A percentile compares a stretch with the other conserved stretches of the same genome.
Conservation (phyloP, 192 early-diverging fungal genomes). For the Radiomyces spectabilis region DNA sequence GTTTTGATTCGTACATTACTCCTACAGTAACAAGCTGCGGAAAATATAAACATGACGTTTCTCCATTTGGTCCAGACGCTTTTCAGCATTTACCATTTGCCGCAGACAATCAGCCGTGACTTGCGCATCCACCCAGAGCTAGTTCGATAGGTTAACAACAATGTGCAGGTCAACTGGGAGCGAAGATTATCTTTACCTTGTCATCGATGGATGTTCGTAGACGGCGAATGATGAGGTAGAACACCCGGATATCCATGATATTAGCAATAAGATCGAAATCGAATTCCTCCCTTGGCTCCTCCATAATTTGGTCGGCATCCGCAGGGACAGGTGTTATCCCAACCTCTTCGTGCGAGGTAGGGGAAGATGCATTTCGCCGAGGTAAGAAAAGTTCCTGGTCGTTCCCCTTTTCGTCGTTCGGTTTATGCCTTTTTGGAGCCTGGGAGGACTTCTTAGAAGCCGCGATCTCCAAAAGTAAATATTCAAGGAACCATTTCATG, state of each 20-base stretch:
- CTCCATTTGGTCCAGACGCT: neutral
- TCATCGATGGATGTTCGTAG: constrained; percentile 24
- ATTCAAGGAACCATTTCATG: constrained; percentile 32
- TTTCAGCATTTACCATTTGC: constrained; percentile 44
- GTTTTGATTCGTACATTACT: constrained; percentile 41
- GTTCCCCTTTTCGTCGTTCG: neutral
- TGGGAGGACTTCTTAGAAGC: neutral
- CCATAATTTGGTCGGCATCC: too few relatives aligned
- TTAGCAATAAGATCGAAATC: constrained; percentile 32
- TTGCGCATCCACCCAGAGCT: constrained; percentile 47
- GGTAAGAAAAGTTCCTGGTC: too few relatives aligned
- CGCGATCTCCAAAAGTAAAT: constrained; percentile 10
- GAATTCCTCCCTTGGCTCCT: constrained; percentile 8
- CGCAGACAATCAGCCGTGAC: constrained; percentile 50
- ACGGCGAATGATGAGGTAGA: constrained; percentile 24
- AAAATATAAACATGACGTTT: neutral
- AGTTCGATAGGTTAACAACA: too few relatives aligned
- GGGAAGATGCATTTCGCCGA: too few relatives aligned
- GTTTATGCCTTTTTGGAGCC: too few relatives aligned
- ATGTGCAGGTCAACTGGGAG: too few relatives aligned
- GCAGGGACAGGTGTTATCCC: neutral
- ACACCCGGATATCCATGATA: constrained; percentile 17
- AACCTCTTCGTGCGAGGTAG: neutral
- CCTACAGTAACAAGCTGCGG: constrained; percentile 39
- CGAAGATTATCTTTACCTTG: constrained; percentile 6